These are phyloP conservation scores for Pseudoneurospora amorphoporcata DNA, from an alignment of 495 filamentous ascomycete species.

Conservation along the genomic window DNA sequence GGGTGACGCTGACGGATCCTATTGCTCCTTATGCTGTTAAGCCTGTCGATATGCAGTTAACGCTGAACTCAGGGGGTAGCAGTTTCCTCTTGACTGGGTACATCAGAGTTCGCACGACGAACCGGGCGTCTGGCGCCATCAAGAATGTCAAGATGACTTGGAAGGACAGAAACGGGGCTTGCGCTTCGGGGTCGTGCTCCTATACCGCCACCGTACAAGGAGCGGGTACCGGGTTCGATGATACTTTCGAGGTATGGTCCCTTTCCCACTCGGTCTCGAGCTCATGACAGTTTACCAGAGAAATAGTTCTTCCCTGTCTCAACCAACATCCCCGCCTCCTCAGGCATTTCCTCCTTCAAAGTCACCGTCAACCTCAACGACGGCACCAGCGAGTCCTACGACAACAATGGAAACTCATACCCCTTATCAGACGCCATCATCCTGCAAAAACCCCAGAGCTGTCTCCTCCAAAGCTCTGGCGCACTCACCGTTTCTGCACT, in stretches of 20 bases:
- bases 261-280: background rate
- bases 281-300: slow-evolving; percentile 4
- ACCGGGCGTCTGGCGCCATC: slow-evolving; percentile 21
- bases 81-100: slow-evolving; percentile 29
- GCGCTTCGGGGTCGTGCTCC: slow-evolving; percentile 50
- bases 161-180: slow-evolving; percentile 91
- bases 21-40: slow-evolving; percentile 51
- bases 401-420: slow-evolving; percentile 40
- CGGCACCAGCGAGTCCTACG: slow-evolving; percentile 28
- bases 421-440: slow-evolving; percentile 33
- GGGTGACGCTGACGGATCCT: slow-evolving; percentile 39
- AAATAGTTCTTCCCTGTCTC: slow-evolving; percentile 35
- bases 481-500: slow-evolving; percentile 31
- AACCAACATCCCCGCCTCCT: slow-evolving; percentile 22
- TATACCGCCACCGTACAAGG: slow-evolving; percentile 36
- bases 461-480: slow-evolving; percentile 30
- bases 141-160: slow-evolving; percentile 58
- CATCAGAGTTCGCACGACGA: slow-evolving; percentile 35
- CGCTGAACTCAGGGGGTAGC: slow-evolving; percentile 25
- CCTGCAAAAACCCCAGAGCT: slow-evolving; percentile 37
- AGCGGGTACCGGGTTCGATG: slow-evolving; percentile 45
- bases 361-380: slow-evolving; percentile 30
- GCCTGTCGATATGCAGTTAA: slow-evolving; percentile 41
- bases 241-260: slow-evolving; percentile 42
- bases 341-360: slow-evolving; percentile 39